These are phyloP conservation scores for Diaporthe capsici DNA, from an alignment of 2,329 filamentous ascomycete species.

Conservation along the genomic window DNA sequence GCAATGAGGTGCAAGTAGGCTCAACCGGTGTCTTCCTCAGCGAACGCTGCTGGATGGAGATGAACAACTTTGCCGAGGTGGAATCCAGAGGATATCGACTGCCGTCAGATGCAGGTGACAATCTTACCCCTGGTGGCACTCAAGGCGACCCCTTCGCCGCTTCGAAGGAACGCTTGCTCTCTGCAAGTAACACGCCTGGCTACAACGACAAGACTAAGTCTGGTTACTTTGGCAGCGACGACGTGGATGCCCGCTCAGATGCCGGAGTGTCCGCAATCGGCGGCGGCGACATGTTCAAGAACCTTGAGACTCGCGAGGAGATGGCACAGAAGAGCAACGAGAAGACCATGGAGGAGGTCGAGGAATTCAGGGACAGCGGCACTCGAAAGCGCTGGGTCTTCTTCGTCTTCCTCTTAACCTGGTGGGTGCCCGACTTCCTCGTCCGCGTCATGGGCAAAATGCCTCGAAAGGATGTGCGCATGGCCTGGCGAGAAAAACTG, in stretches of 20 bases:
- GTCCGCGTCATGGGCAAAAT: constrained; percentile 85
- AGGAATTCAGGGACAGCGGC: constrained; percentile 82
- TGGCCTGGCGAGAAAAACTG: constrained; percentile 96
- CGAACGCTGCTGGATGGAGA: constrained; percentile 94
- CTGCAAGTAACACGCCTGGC: constrained; percentile 67
- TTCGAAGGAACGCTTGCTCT: constrained; percentile 72
- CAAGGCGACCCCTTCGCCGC: constrained; percentile 72
- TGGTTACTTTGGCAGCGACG: constrained; percentile 85
- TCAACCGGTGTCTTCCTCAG: constrained; percentile 96
- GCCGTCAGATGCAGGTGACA: constrained; percentile 74
- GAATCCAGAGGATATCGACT: constrained; percentile 66
- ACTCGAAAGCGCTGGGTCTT: constrained; percentile 93
- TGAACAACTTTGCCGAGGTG: constrained; percentile 80
- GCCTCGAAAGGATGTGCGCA: constrained; percentile 90
- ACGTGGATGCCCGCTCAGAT: constrained; percentile 89
- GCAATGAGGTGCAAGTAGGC: constrained; percentile 90
- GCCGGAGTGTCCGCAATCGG: constrained; percentile 93
- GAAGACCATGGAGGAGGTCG: constrained; percentile 90
- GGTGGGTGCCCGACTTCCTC: constrained; percentile 86
- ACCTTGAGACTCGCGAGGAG: constrained; percentile 92
- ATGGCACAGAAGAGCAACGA: constrained; percentile 97
- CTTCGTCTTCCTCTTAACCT: constrained; percentile 87
- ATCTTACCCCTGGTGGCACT: constrained; percentile 61
- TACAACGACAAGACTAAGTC: constrained; percentile 82
- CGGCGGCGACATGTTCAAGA: constrained; percentile 97